phyloP scores from a whole-genome alignment of 2,329 filamentous ascomycete genomes.

The Aspergillus clavatus region DNA sequence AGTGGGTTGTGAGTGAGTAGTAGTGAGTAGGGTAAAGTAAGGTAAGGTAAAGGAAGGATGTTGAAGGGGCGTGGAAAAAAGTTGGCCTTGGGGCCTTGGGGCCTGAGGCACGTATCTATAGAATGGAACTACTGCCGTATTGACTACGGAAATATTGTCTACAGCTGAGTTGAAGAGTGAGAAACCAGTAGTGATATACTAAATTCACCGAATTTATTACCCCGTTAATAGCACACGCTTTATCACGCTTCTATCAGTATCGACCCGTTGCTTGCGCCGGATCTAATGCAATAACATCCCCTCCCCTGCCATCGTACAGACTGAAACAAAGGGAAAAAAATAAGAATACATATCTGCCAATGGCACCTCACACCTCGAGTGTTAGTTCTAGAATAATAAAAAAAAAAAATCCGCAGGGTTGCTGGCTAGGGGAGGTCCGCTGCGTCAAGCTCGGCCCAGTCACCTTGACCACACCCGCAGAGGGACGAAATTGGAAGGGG shows the following conservation, averaged over 20 bases:
- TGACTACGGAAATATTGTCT: no score
- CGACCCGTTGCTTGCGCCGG: background rate
- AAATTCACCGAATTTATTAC: background rate
- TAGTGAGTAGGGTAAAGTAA: no score
- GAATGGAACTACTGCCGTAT: no score
- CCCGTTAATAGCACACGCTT: background rate
- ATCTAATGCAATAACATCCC: background rate
- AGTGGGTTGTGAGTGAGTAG: no score
- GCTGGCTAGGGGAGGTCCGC: background rate
- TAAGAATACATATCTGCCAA: no score
- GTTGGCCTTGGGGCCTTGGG: slow-evolving; percentile 1
- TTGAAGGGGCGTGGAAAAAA: no score
- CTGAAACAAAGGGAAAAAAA: no score
- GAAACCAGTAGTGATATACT: no score
- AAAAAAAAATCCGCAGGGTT: background rate
- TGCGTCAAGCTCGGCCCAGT: background rate
- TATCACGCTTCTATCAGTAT: background rate
- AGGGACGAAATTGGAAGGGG: no score
- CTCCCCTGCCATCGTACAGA: no score
- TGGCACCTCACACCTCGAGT: background rate
- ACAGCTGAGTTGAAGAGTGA: no score
- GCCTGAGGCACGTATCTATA: slow-evolving; percentile 7
- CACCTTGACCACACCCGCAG: background rate
- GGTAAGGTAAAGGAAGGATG: no score
- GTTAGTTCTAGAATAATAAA: background rate